Conservation (phyloP, 257 asterid species). For the Gynochthodes officinalis region DNA sequence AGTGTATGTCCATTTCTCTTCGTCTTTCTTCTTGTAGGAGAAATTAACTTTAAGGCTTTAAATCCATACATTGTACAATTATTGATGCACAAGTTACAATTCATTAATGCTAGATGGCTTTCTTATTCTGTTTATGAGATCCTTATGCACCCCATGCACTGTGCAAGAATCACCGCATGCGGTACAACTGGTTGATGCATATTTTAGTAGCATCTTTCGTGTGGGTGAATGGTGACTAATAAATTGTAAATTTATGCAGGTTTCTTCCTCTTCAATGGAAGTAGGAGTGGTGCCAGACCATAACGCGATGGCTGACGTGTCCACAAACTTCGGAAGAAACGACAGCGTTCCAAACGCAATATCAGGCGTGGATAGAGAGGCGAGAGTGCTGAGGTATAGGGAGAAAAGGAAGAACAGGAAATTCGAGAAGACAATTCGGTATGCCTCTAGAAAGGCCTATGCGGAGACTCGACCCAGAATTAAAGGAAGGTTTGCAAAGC, state of each 20-base stretch:
- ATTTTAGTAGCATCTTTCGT: no score
- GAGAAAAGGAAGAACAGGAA: slow-evolving; percentile 73
- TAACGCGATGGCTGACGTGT: slow-evolving; percentile 43
- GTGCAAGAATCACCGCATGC: not conserved
- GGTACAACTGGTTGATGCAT: not conserved
- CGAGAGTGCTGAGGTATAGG: slow-evolving; percentile 68
- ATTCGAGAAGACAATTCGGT: slow-evolving; percentile 73
- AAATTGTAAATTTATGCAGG: no score
- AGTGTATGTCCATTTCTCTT: slow-evolving; percentile 48
- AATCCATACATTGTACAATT: not conserved
- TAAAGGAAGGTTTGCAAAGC: slow-evolving; percentile 79
- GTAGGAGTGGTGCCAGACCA: slow-evolving; percentile 72
- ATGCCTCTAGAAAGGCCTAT: slow-evolving; percentile 82
- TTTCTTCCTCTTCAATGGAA: slow-evolving; percentile 69
- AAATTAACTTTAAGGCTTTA: no score
- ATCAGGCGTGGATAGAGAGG: slow-evolving; percentile 58
- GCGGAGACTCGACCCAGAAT: slow-evolving; percentile 82
- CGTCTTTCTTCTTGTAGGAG: not conserved
- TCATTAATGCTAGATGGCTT: not conserved
- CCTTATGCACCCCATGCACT: no score
- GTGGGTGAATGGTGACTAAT: no score
- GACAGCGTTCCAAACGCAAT: slow-evolving; percentile 41
- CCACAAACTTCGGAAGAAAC: slow-evolving; percentile 27
- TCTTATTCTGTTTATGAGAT: no score
- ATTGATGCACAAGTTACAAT: not conserved